phyloP scores from a whole-genome alignment of 768 basidiomycete genomes.

The Cytidiella melzeri region DNA sequence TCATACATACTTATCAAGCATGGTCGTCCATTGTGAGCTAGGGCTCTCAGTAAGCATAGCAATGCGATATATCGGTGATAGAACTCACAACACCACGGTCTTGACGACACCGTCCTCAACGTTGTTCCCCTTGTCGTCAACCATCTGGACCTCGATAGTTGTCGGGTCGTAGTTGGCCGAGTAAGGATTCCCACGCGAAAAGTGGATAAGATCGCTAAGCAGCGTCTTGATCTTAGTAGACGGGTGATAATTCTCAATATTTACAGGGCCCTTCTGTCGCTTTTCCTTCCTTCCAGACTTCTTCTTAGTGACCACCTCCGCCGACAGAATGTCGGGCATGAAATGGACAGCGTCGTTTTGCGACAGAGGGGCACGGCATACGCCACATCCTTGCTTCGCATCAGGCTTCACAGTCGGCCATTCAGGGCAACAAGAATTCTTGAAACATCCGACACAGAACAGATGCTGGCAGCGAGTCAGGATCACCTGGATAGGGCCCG shows the following conservation, averaged over 20 bases:
- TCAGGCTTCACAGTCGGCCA: slow-evolving; percentile 65
- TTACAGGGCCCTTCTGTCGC: slow-evolving; percentile 43
- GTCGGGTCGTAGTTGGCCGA: slow-evolving; percentile 82
- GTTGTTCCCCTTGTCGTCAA: slow-evolving; percentile 67
- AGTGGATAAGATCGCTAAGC: slow-evolving; percentile 70
- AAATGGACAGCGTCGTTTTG: slow-evolving; percentile 81
- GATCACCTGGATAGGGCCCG: slow-evolving; percentile 45
- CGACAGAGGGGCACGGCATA: slow-evolving; percentile 65
- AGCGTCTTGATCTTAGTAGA: slow-evolving; percentile 90
- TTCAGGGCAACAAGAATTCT: slow-evolving; percentile 64
- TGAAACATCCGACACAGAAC: slow-evolving; percentile 86
- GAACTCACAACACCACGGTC: slow-evolving; percentile 90
- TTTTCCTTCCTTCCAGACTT: slow-evolving; percentile 63
- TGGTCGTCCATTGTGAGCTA: slow-evolving; percentile 92
- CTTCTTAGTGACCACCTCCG: slow-evolving; percentile 42
- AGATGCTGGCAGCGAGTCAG: slow-evolving; percentile 93
- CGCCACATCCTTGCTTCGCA: slow-evolving; percentile 59
- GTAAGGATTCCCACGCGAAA: slow-evolving; percentile 79
- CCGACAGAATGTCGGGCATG: slow-evolving; percentile 48
- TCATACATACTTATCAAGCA: slow-evolving; percentile 76
- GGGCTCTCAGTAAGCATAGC: neutral
- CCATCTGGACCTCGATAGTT: slow-evolving; percentile 67
- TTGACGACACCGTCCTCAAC: slow-evolving; percentile 71
- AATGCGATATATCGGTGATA: neutral
- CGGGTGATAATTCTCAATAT: slow-evolving; percentile 53